Base-by-base conservation (phyloP, 2,329 filamentous ascomycete genomes). In the Colletotrichum endophyticum region DNA sequence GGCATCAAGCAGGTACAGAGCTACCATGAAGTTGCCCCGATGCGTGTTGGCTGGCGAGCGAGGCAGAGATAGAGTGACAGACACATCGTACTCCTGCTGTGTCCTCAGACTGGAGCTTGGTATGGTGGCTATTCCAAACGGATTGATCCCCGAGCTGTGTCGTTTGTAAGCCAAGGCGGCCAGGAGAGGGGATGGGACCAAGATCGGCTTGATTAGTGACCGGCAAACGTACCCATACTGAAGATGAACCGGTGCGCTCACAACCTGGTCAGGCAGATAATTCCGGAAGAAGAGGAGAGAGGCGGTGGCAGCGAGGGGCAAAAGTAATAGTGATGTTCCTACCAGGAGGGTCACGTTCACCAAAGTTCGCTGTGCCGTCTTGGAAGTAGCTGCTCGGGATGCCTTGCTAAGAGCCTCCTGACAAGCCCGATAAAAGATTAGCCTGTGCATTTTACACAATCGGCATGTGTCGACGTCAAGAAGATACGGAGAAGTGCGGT, bases 21-120 rank as follows among this genome's bases (percentile, higher is more conserved):
- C 93, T 22, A 99, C 87, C 97, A 99, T 99, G 88, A 98, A 99
- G 86, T 99, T 99, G 32, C 97, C 97, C 16, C 91, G 91, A 3
- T 90, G 91, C 27, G 94, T 86, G 81, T 99, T 99, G 3, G 89
- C 85, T 0, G 92, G 92, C 4, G 95, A 97, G 56, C 94, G 92
- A 22, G 97, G 97, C 78, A 99, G 88, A 5, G 91, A 90, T 36
- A 99, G 89, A 27, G 92, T 88, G 2, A 99, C 89, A 7, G 91
- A 89, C 57, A 99, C 90, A 84, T 99, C 96, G 88, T 99, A 99
- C 64, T 93, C 90, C 83, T 98, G 96, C 63, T 91, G 89, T 22
- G 92, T 88, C 79, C 94, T 92, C 78, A 97, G 86, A 63, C 91
- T 88, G 19, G 87, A 83, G 3, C 77, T 78, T n/a, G 84, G 81